These are phyloP conservation scores for Xerocomellus amylosporus DNA, from an alignment of 768 basidiomycete species.

Conservation along the genomic window DNA sequence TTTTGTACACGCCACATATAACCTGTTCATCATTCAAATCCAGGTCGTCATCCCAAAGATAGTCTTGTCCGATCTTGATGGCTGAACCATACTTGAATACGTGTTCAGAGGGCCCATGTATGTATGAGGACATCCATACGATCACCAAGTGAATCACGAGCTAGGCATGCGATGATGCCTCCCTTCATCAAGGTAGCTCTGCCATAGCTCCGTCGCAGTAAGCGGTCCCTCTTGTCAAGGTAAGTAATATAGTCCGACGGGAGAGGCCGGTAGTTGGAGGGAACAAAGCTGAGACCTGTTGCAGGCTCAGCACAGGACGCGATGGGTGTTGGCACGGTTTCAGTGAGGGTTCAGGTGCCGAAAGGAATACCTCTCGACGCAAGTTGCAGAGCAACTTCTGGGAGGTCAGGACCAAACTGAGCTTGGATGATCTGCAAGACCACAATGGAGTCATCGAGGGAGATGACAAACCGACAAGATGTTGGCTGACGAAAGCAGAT, in stretches of 20 bases:
- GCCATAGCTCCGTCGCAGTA: neutral
- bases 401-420: neutral
- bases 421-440: neutral
- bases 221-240: neutral
- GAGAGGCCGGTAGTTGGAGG: neutral
- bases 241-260: neutral
- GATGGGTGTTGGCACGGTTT: neutral
- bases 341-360: neutral
- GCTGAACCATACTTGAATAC: no score
- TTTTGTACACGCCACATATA: conserved; percentile 1
- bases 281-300: neutral
- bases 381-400: neutral
- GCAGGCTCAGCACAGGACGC: neutral
- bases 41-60: neutral
- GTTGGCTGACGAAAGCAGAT: neutral
- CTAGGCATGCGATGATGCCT: neutral
- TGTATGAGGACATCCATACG: no score
- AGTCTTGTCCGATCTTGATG: no score
- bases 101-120: no score
- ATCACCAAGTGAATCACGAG: neutral
- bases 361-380: neutral
- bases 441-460: neutral
- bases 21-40: neutral
- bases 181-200: conserved; percentile 3
- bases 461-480: neutral